Evolutionary conservation across 331 rosid genomes (phyloP), one percentile per base, ranked within the genome.

Genomic region (Erythrophleum ivorense): DNA sequence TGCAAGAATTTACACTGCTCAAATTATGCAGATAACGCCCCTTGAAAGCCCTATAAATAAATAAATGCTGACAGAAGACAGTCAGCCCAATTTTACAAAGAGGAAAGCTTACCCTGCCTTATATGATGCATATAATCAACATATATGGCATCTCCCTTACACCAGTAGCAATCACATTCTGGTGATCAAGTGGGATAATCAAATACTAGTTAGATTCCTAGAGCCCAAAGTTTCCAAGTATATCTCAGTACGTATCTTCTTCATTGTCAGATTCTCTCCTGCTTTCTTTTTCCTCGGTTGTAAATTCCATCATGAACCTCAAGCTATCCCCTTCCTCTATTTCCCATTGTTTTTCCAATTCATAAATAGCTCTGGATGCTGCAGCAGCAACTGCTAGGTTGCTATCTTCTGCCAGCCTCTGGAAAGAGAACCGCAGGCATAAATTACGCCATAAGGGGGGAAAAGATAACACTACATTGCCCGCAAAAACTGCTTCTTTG

Each of bases 181-280:
- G 80, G 79, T 67, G 82, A 88, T 87, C 82, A 73, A 65, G 77
- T 76, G 82, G 77, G 88, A 84, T 77, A 79, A 76, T 85, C 91
- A 90, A 89, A 77, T 89, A 60, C 40, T 24, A 86, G 75, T 75
- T 64, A 79, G 82, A 81, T 78, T 83, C 79, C 73, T 60, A 50
- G 81, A 63, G 12, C 84, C 36, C 50, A 55, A 73, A 31, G 63
- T 78, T 40, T 60, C 77, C 77, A 50, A 78, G 59, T 36, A 34
- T 77, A 77, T 75, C 45, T 33, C 68, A 62, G 41, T 13, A 62
- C 34, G 64, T 21, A 59, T 24, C 38, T 59, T 59, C 34, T 24
- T 21, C 6, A 3, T 2, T 24, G 36, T 59, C 36, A 9, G 36
- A 59, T 59, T 59, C 65, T 21, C 33, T 2, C 34, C 33, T 57